Evolutionary conservation across 208 protist species (phyloP).

Genomic region (Porcisia hertigi): DNA sequence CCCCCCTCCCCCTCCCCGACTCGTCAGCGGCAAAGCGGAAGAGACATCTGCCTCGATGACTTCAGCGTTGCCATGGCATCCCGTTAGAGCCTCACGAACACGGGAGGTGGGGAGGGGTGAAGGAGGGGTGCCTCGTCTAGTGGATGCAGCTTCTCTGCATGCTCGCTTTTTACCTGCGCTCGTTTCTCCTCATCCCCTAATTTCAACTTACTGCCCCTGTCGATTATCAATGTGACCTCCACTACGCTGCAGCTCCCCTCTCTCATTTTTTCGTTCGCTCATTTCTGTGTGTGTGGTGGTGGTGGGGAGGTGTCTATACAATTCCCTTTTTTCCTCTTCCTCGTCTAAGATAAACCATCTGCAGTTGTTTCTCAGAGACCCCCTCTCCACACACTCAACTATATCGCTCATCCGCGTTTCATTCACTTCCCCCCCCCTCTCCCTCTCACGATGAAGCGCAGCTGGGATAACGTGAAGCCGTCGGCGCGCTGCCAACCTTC

Average conservation of each 20-base stretch:
- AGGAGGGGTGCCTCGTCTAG: too few species aligned
- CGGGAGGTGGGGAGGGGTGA: too few species aligned
- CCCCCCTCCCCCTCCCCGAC: too few species aligned
- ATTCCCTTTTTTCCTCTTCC: not conserved
- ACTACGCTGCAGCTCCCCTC: not conserved
- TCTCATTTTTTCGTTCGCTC: not conserved
- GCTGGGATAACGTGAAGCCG: constrained; percentile 85
- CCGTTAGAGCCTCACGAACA: too few species aligned
- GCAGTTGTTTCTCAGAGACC: too few species aligned
- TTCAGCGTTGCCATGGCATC: too few species aligned
- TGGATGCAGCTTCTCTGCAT: too few species aligned
- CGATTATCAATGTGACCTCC: too few species aligned
- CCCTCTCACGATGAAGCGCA: constrained; percentile 16
- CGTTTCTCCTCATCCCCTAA: not conserved
- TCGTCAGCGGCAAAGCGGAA: too few species aligned
- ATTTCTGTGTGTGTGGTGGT: too few species aligned
- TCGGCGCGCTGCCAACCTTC: constrained; percentile 28
- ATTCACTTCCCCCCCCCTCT: not conserved
- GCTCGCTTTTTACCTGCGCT: not conserved
- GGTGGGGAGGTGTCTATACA: not conserved
- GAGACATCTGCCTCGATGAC: too few species aligned
- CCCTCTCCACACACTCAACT: constrained; percentile 1
- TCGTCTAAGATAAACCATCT: not conserved
- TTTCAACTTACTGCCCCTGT: too few species aligned
- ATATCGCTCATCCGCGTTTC: not conserved